Percentiles rank a stretch among this genome's conserved stretches.
phyloP scores from a whole-genome alignment of 164 flowering plant species.

The Tetrastigma voinierianum region DNA sequence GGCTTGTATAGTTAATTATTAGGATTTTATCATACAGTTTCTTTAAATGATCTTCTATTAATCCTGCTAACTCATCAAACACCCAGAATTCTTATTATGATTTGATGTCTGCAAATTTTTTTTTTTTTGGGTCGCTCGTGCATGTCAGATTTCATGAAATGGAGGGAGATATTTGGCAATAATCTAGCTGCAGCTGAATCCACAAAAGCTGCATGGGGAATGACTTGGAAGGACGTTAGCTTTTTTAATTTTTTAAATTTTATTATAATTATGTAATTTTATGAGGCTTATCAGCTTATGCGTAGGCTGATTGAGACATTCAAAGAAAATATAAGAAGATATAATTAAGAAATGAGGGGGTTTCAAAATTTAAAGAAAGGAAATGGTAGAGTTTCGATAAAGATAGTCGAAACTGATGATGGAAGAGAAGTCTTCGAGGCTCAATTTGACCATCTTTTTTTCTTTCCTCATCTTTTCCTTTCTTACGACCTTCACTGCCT shows the following conservation, averaged over 20 bases:
- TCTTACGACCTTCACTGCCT: constrained; percentile 1
- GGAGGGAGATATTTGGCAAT: background rate
- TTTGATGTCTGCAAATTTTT: too few relatives aligned
- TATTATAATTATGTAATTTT: background rate
- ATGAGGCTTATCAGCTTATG: too few relatives aligned
- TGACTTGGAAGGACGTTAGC: constrained; percentile 24
- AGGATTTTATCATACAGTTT: too few relatives aligned
- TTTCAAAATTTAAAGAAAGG: constrained; percentile 25
- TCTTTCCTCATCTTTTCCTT: background rate
- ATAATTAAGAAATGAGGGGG: constrained; percentile 7
- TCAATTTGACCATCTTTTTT: constrained; percentile 60
- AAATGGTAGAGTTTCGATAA: constrained; percentile 69
- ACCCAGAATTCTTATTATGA: too few relatives aligned
- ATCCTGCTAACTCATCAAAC: too few relatives aligned
- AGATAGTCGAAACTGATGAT: constrained; percentile 77
- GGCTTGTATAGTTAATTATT: too few relatives aligned
- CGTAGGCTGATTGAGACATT: background rate
- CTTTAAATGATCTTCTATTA: too few relatives aligned
- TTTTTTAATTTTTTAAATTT: too few relatives aligned
- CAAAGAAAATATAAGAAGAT: background rate
- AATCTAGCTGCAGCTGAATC: constrained; percentile 11
- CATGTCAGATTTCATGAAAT: constrained; percentile 10
- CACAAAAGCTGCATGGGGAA: constrained; percentile 37
- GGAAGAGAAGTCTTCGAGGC: constrained; percentile 82
- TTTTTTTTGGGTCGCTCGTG: constrained; percentile 17